Conservation (phyloP, 257 asterid species). For the Solanum peruvianum region DNA sequence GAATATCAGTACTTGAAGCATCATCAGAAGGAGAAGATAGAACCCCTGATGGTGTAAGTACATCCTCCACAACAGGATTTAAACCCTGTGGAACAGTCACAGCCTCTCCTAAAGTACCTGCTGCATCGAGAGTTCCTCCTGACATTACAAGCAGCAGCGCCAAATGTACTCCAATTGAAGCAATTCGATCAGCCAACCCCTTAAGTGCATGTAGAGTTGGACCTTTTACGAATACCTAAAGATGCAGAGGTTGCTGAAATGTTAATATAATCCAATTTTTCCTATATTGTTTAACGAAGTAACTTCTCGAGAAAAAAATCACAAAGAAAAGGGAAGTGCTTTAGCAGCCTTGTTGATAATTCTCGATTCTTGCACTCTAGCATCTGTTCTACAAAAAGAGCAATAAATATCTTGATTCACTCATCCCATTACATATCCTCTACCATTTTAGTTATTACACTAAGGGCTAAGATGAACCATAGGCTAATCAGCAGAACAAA, state of each 20-base stretch:
- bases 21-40: constrained; percentile 59
- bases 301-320: background rate
- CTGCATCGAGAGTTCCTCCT: constrained; percentile 86
- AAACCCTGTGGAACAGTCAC: constrained; percentile 88
- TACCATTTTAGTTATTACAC: background rate
- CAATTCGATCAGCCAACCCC: constrained; percentile 71
- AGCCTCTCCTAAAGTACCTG: constrained; percentile 67
- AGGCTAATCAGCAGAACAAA: background rate
- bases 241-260: background rate
- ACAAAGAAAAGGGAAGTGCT: background rate
- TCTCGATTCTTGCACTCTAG: background rate
- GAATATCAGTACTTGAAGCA: constrained; percentile 1
- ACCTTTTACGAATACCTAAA: constrained; percentile 73
- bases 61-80: constrained; percentile 69
- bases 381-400: background rate
- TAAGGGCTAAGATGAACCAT: background rate
- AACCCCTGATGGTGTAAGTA: constrained; percentile 49
- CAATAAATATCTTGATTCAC: background rate
- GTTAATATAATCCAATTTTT: background rate
- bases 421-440: background rate
- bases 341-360: background rate
- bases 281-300: background rate
- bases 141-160: constrained; percentile 69
- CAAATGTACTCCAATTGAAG: constrained; percentile 85
- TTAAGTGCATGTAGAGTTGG: constrained; percentile 76